Evolutionary conservation across 2,329 filamentous ascomycete species (phyloP).

Genomic region (Fusarium pilosicola): DNA sequence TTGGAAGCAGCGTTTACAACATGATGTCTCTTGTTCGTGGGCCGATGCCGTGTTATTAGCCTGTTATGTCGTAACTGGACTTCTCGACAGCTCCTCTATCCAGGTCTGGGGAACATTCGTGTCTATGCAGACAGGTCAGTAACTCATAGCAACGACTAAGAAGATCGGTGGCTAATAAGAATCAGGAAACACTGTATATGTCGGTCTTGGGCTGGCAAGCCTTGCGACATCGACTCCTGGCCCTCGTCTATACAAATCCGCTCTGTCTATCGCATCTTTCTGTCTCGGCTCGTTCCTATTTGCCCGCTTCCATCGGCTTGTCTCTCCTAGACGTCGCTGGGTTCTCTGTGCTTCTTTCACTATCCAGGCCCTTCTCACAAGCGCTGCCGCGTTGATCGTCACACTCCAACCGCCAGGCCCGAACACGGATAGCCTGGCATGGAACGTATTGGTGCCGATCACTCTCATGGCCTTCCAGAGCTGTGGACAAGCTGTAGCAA

Average conservation of each 20-base stretch:
- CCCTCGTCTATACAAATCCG: constrained; percentile 62
- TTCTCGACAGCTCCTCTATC: constrained; percentile 80
- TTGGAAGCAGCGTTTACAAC: constrained; percentile 16
- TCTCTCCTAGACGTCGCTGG: constrained; percentile 69
- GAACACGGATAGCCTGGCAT: constrained; percentile 58
- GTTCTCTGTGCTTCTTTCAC: constrained; percentile 70
- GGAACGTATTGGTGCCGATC: constrained; percentile 73
- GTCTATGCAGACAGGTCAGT: constrained; percentile 81
- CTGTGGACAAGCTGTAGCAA: constrained; percentile 81
- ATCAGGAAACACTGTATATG: constrained; percentile 79
- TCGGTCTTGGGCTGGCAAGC: constrained; percentile 70
- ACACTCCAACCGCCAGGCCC: constrained; percentile 54
- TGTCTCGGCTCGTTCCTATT: constrained; percentile 79
- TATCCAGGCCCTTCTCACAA: constrained; percentile 61
- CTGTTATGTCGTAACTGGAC: constrained; percentile 80
- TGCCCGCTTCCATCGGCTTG: constrained; percentile 71
- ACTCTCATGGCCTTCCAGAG: constrained; percentile 79
- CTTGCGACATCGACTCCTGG: constrained; percentile 51
- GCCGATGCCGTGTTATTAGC: constrained; percentile 74
- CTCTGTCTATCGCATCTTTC: constrained; percentile 74
- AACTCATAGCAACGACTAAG: background rate
- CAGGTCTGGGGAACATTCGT: constrained; percentile 84
- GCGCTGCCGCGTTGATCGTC: constrained; percentile 64
- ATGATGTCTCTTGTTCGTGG: constrained; percentile 58
- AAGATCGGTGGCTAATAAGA: background rate